Evolutionary conservation across 2,329 filamentous ascomycete species (phyloP), one percentile per base, ranked within the genome.

Genomic region (Xylaria sp.): DNA sequence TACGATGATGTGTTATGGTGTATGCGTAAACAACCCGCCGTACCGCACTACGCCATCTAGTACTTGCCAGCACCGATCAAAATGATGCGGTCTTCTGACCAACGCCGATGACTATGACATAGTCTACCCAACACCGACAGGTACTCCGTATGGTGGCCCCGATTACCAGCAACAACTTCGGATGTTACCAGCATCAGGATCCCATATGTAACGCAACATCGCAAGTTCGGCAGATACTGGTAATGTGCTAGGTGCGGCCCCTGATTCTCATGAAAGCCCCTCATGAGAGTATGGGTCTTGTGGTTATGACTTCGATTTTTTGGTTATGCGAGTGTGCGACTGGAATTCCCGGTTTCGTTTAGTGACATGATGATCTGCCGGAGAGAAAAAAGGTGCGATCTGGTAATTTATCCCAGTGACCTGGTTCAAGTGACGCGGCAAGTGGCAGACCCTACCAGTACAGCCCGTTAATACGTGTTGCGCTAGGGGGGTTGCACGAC

Each of bases 301-400:
- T 54, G 28, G 39, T 46, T 46, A 18, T 46, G 15, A 7, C 10
- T 55, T 55, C 10, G 28, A 37, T 41, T 39, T 55, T 12, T 48
- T 44, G 23, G 5, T 32, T 10, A 25, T 15, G 25, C 55, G n/a
- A 58, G 28, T 46, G 55, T 44, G 13, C 55, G 20, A 44, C 12
- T 58, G 20, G 18, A 20, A 37, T 60, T 50, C 57, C 61, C 39
- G 15, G 51, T 32, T 55, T 56, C 23, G 37, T 20, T 52, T 54
- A 63, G 52, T 57, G 34, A 65, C 48, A 58, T 65, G 58, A 68
- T 68, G 68, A 70, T 70, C 68, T 70, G 55, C 68, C 65, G 65
- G 64, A 46, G 34, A 37, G n/a, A 63, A 66, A 63, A 34, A 46
- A 46, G 12, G 41, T 57, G 48, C 34, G 63, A 67, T 67, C 55